Base-by-base conservation (phyloP, 2,329 filamentous ascomycete species). In the Magnaporthiopsis rhizophila region DNA sequence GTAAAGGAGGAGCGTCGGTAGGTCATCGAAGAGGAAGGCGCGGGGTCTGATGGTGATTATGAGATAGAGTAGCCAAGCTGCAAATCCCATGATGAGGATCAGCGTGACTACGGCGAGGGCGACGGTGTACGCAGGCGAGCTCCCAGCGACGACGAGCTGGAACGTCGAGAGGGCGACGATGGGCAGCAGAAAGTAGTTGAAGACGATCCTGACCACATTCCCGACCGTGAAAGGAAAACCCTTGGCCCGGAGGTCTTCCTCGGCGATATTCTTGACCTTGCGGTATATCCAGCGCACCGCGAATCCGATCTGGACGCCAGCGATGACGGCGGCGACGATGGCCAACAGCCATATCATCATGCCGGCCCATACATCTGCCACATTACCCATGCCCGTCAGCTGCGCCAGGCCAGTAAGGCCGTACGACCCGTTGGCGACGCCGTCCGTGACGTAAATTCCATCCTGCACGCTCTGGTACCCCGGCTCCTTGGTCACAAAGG, bases 121-220 rank as follows among this genome's bases (percentile, higher is more conserved):
- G 53, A 95, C 87, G 0, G 89, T 86, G 68, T 85, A 90, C 2
- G 85, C 81, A 0, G 89, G 86, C 1, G 91, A 93, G 24, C 80
- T 76, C 21, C 76, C 72, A 11, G 91, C 87, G 38, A 93, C 86
- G 36, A 97, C 90, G 58, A 99, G 82, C 74, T 99, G 95, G 72
- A 96, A 99, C 69, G 95, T 87, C 7, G 94, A 97, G 30, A 98
- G 76, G 0, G 94, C 85, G 56, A 97, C 86, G 63, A 97, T 85
- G 2, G 95, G 95, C 34, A 98, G 80, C 63, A 98, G 81, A 72
- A 98, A 93, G 77, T 90, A 98, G 78, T 94, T 96, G 82, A 96
- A 94, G 63, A 96, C 86, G 69, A 98, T 86, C 66, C 95, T 89
- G 68, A 98, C 83, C 63, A 91, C 79, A 71, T 90, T 92, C 64